phyloP scores from a whole-genome alignment of 2,329 filamentous ascomycete species.

The Cladorrhinum sp. region DNA sequence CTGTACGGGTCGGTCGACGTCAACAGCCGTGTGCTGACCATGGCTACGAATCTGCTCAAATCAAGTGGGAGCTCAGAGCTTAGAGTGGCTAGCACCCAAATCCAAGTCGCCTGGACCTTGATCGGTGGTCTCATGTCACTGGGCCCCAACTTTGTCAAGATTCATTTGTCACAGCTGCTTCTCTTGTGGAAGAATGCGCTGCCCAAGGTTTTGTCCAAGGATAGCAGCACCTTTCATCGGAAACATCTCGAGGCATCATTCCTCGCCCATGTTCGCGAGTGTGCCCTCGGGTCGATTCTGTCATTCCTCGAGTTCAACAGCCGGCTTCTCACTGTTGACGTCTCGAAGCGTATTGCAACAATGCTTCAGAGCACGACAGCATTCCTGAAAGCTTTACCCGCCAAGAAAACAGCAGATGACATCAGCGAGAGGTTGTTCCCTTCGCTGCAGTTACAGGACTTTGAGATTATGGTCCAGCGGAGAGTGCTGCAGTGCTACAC shows the following conservation, averaged over 20 bases:
- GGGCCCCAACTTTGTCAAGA: slow-evolving; percentile 97
- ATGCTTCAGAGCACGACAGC: slow-evolving; percentile 95
- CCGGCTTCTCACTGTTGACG: slow-evolving; percentile 85
- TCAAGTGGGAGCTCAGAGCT: slow-evolving; percentile 88
- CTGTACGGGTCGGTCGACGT: slow-evolving; percentile 94
- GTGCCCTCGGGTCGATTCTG: slow-evolving; percentile 84
- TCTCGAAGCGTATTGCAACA: slow-evolving; percentile 84
- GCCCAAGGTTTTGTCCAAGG: slow-evolving; percentile 88
- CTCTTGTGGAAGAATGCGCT: slow-evolving; percentile 96
- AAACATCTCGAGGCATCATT: slow-evolving; percentile 89
- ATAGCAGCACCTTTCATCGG: slow-evolving; percentile 82
- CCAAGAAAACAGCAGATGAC: slow-evolving; percentile 83
- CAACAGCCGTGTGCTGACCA: slow-evolving; percentile 84
- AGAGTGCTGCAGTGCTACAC: slow-evolving; percentile 94
- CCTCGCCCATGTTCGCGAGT: slow-evolving; percentile 90
- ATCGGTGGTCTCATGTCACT: slow-evolving; percentile 96
- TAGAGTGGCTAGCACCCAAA: slow-evolving; percentile 86
- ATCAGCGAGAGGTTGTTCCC: slow-evolving; percentile 78
- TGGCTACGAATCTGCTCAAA: slow-evolving; percentile 89
- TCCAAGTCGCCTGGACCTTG: slow-evolving; percentile 96
- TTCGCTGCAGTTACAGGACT: slow-evolving; percentile 81
- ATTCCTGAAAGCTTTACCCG: slow-evolving; percentile 81
- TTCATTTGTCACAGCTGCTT: slow-evolving; percentile 89
- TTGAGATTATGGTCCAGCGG: slow-evolving; percentile 88
- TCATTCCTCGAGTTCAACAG: slow-evolving; percentile 93